phyloP scores from a whole-genome alignment of 768 basidiomycete genomes.

The Agrocybe pediades region DNA sequence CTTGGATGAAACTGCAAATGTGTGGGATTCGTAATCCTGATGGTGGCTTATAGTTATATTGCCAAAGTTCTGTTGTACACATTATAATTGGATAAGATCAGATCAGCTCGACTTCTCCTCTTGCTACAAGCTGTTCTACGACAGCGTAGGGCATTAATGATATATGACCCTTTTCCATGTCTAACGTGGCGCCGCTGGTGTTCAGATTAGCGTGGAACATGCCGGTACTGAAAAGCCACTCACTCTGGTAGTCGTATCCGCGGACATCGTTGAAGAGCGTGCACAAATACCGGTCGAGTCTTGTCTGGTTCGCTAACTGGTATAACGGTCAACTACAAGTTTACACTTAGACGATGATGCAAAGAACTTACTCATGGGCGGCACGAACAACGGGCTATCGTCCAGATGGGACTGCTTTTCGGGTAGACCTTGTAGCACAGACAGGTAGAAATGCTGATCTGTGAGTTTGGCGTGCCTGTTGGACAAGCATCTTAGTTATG shows the following conservation, averaged over 20 bases:
- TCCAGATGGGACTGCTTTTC: slow-evolving; percentile 76
- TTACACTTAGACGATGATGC: slow-evolving; percentile 5
- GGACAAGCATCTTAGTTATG: not conserved
- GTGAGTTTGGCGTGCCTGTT: slow-evolving; percentile 73
- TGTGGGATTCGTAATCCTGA: too few relatives aligned
- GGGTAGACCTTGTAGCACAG: slow-evolving; percentile 84
- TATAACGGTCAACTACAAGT: slow-evolving; percentile 1
- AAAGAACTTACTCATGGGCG: slow-evolving; percentile 65
- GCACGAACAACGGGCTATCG: slow-evolving; percentile 69
- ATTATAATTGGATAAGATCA: slow-evolving; percentile 32
- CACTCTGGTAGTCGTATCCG: slow-evolving; percentile 71
- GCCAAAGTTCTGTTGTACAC: too few relatives aligned
- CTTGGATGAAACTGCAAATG: too few relatives aligned
- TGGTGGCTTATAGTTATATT: too few relatives aligned
- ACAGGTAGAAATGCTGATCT: slow-evolving; percentile 76
- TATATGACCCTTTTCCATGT: slow-evolving; percentile 81
- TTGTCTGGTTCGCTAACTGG: slow-evolving; percentile 81
- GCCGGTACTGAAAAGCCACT: slow-evolving; percentile 21
- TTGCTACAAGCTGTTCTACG: slow-evolving; percentile 70
- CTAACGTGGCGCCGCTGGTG: slow-evolving; percentile 62
- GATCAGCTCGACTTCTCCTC: slow-evolving; percentile 78
- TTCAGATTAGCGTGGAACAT: not conserved
- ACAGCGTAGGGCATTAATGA: slow-evolving; percentile 76
- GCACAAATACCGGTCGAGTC: slow-evolving; percentile 77
- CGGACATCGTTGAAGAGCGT: slow-evolving; percentile 72